These are phyloP conservation scores for Dendrobium chrysotoxum DNA, from an alignment of 106 monocot species.

Conservation along the genomic window DNA sequence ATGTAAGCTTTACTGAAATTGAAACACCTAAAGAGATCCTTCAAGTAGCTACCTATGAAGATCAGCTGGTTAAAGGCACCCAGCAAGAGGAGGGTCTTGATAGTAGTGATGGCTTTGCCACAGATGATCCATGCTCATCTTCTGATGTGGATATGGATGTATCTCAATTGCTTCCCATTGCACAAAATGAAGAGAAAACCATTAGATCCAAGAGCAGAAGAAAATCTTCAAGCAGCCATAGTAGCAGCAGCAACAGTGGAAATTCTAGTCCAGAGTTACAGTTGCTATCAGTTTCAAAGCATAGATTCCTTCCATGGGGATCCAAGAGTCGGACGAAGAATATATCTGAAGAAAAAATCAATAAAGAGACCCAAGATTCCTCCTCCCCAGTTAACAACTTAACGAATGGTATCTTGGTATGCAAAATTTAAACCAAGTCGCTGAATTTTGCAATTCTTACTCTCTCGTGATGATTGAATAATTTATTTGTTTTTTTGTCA, in stretches of 20 bases:
- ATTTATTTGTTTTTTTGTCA: too few relatives aligned
- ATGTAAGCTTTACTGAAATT: conserved; percentile 17
- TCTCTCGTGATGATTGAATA: not conserved
- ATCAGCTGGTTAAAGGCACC: not conserved
- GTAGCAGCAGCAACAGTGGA: conserved; percentile 7
- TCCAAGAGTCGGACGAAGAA: conserved; percentile 18
- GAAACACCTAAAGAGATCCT: not conserved
- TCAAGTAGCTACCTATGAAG: not conserved
- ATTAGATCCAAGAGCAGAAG: not conserved
- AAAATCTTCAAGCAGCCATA: conserved; percentile 13
- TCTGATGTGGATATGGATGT: conserved; percentile 7
- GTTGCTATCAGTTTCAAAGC: conserved; percentile 10
- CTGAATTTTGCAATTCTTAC: not conserved
- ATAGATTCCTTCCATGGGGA: conserved; percentile 28
- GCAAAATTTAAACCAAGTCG: not conserved
- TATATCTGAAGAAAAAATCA: not conserved
- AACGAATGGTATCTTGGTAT: conserved; percentile 3
- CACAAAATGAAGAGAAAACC: conserved; percentile 11
- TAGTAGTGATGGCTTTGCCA: not conserved
- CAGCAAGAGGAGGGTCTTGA: not conserved
- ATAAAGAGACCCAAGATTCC: not conserved
- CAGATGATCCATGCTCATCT: conserved; percentile 3
- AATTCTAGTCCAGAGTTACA: conserved; percentile 20
- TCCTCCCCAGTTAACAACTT: not conserved
- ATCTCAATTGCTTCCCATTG: not conserved